phyloP scores from a whole-genome alignment of 2,329 filamentous ascomycete species.

The Tolypocladium sp. region DNA sequence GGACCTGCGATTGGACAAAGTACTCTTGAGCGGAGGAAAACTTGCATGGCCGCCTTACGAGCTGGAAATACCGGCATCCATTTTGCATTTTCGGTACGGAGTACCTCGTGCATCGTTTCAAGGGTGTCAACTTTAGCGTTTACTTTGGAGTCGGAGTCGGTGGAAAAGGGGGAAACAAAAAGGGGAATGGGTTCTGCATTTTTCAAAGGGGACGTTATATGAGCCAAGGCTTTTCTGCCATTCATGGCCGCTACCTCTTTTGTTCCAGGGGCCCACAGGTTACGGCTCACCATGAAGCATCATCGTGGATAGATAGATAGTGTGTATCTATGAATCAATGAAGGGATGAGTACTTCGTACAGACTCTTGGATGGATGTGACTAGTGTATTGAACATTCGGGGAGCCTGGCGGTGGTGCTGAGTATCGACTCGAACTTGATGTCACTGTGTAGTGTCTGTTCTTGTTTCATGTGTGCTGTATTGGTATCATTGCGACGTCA shows the following conservation, averaged over 20 bases:
- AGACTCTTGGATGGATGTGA: background rate
- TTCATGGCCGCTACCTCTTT: background rate
- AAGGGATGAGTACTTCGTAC: background rate
- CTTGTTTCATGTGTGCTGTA: background rate
- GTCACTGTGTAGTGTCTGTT: background rate
- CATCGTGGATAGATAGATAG: background rate
- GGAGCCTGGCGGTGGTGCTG: background rate
- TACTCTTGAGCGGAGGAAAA: background rate
- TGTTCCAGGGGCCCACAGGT: too few species aligned
- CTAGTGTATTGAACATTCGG: background rate
- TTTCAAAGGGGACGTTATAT: background rate
- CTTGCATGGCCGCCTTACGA: background rate
- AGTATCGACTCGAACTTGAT: background rate
- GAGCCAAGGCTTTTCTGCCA: background rate
- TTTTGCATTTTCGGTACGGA: background rate
- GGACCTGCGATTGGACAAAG: background rate
- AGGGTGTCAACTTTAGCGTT: background rate
- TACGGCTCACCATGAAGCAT: background rate
- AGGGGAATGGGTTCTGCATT: background rate
- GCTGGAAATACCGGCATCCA: background rate
- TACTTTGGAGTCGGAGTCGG: background rate
- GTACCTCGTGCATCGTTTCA: background rate
- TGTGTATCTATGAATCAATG: background rate
- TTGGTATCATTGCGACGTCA: background rate
- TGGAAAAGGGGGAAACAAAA: background rate